These are phyloP conservation scores for Phytophthora gonapodyides DNA, from an alignment of 352 stramenopile species.

Conservation along the genomic window DNA sequence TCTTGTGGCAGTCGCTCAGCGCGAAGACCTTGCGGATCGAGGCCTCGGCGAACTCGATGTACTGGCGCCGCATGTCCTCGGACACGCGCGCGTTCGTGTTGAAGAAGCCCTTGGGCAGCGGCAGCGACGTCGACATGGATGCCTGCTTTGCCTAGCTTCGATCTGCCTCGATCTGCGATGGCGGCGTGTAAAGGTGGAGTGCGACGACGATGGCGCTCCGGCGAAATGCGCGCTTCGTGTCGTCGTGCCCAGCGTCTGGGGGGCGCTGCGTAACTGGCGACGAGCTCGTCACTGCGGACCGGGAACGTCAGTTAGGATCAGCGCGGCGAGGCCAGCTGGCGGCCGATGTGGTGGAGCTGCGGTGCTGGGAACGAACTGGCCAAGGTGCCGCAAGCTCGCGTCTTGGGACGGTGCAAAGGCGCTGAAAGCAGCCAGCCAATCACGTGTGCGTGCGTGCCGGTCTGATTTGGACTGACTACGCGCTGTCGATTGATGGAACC, in stretches of 20 bases:
- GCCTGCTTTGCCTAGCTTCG: neutral
- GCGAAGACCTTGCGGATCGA: slow-evolving; percentile 86
- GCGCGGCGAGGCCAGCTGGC: slow-evolving; percentile 15
- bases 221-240: slow-evolving; percentile 26
- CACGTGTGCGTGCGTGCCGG: slow-evolving; percentile 1
- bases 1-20: slow-evolving; percentile 77
- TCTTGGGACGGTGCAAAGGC: neutral
- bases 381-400: slow-evolving; percentile 7
- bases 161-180: neutral
- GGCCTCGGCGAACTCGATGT: slow-evolving; percentile 81
- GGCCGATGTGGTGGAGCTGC: neutral
- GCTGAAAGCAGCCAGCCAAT: slow-evolving; percentile 27
- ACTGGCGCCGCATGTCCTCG: slow-evolving; percentile 73
- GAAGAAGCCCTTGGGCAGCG: slow-evolving; percentile 80
- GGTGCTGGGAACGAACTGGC: slow-evolving; percentile 13
- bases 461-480: slow-evolving; percentile 34
- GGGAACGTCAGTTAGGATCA: slow-evolving; percentile 15
- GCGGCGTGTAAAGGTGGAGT: slow-evolving; percentile 24
- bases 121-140: slow-evolving; percentile 61
- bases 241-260: slow-evolving; percentile 29
- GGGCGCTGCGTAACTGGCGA: slow-evolving; percentile 18
- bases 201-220: slow-evolving; percentile 11
- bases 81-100: slow-evolving; percentile 65
- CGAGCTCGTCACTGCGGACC: slow-evolving; percentile 28
- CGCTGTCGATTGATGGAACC: slow-evolving; percentile 21